Base-by-base conservation (phyloP, 2,329 filamentous ascomycete species). In the Chaetomiaceae sp. region DNA sequence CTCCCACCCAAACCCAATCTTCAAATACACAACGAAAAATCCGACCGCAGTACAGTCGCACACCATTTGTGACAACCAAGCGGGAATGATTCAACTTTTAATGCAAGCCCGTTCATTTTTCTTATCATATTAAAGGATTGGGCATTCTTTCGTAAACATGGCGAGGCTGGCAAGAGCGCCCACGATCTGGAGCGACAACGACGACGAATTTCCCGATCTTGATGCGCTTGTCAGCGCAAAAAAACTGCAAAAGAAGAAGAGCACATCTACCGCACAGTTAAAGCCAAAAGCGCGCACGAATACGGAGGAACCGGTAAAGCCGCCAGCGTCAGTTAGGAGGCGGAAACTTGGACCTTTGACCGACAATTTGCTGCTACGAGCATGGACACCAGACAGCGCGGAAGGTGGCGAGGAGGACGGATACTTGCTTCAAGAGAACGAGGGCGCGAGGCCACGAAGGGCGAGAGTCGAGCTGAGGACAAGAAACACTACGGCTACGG, bases 341-440 rank as follows among this genome's bases (percentile, higher is more conserved):
- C 59, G 64, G 18, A 66, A 62, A 34, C 45, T 66, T 7, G 62
- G 49, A 2, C 54, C 54, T 4, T 20, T 55, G 33, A 34, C 51
- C 5, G 44, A 55, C 45, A 62, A 60, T 30, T n/a, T 58, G 18
- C 45, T 66, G 21, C 40, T 64, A 33, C 40, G 55, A 14, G 57
- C 61, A 6, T 65, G 61, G 61, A 57, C 55, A 13, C 57, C 58
- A 14, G 55, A 60, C 10, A 45, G 23, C 10, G 32, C 40, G 8
- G 34, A 21, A 11, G 44, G 49, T 3, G 51, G 44, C 16, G 10
- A 34, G 13, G 44, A 48, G 11, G 4, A 36, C 10, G 16, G 16
- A 11, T 4, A 11, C 16, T 25, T 20, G 16, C 5, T 5, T 4
- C 16, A n/a, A 21, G 49, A 43, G 18, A 48, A 53, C 25, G 41